phyloP scores from a whole-genome alignment of 257 asterid species.

The Penstemon eatonii region DNA sequence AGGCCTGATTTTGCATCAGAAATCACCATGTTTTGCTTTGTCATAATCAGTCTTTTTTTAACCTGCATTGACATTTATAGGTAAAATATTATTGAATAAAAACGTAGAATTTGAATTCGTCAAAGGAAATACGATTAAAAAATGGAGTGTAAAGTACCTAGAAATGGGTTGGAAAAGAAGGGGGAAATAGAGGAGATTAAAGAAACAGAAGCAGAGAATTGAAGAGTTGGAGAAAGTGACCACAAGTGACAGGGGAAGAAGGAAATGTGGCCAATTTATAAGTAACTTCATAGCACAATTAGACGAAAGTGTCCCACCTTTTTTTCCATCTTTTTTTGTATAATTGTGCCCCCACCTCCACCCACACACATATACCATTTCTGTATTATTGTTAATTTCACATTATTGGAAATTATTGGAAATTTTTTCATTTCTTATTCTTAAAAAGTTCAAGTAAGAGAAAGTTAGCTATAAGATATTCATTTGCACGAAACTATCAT shows the following conservation, averaged over 20 bases:
- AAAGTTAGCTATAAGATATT: no score
- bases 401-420: background rate
- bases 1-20: constrained; percentile 45
- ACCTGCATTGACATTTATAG: constrained; percentile 35
- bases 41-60: constrained; percentile 31
- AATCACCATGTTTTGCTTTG: constrained; percentile 51
- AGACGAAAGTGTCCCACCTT: constrained; percentile 40
- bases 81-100: background rate
- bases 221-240: constrained; percentile 8
- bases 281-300: constrained; percentile 40
- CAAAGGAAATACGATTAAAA: background rate
- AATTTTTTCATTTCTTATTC: background rate
- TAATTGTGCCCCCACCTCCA: constrained; percentile 24
- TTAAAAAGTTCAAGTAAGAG: background rate
- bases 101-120: background rate
- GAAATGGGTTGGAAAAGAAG: constrained; percentile 29
- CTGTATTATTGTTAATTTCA: background rate
- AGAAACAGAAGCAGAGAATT: background rate
- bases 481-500: background rate
- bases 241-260: background rate
- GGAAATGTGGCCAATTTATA: constrained; percentile 49
- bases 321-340: constrained; percentile 33
- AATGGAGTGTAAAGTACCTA: constrained; percentile 35
- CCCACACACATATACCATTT: no score
- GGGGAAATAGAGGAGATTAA: constrained; percentile 18